A percentile compares a stretch with the other conserved stretches of the same genome.
Conservation (phyloP, 192 early-diverging fungal species). For the Coemansia sp. region DNA sequence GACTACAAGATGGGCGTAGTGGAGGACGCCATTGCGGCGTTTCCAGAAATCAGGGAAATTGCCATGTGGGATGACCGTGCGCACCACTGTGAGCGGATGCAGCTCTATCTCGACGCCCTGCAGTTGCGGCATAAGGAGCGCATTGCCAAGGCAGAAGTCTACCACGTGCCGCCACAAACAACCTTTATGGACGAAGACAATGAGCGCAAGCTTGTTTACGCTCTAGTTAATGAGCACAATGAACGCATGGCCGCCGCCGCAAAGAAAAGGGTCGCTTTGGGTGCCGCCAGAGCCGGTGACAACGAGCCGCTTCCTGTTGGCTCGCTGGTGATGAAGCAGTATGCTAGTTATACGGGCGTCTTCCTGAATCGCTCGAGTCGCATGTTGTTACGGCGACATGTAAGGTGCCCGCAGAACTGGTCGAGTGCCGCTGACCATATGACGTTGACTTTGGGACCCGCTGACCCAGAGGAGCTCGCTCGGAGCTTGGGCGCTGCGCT, state of each 20-base stretch:
- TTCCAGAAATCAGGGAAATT: conserved; percentile 55
- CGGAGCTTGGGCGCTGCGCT: conserved; percentile 23
- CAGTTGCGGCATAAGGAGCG: conserved; percentile 27
- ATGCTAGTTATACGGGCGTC: conserved; percentile 29
- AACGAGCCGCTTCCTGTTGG: conserved; percentile 24
- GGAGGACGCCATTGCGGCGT: conserved; percentile 58
- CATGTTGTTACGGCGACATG: conserved; percentile 18
- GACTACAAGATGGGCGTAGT: conserved; percentile 65
- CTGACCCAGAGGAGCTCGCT: conserved; percentile 17
- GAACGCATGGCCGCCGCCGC: conserved; percentile 14
- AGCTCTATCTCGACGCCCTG: conserved; percentile 46
- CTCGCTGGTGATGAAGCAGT: conserved; percentile 22
- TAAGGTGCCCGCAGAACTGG: conserved; percentile 42
- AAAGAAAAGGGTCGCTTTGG: not conserved
- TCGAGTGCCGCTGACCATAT: conserved; percentile 29
- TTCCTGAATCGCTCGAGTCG: conserved; percentile 23
- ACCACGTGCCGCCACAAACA: conserved; percentile 50
- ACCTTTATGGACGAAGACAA: conserved; percentile 45
- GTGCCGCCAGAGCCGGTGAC: conserved; percentile 1
- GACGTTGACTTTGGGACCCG: conserved; percentile 20
- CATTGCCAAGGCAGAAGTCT: conserved; percentile 31
- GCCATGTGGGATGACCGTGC: conserved; percentile 65
- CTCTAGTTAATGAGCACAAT: conserved; percentile 50
- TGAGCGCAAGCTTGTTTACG: conserved; percentile 39
- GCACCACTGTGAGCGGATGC: conserved; percentile 56